These are phyloP conservation scores for Phytophthora cryptogea DNA, from an alignment of 352 stramenopile genomes.

Conservation along the genomic window DNA sequence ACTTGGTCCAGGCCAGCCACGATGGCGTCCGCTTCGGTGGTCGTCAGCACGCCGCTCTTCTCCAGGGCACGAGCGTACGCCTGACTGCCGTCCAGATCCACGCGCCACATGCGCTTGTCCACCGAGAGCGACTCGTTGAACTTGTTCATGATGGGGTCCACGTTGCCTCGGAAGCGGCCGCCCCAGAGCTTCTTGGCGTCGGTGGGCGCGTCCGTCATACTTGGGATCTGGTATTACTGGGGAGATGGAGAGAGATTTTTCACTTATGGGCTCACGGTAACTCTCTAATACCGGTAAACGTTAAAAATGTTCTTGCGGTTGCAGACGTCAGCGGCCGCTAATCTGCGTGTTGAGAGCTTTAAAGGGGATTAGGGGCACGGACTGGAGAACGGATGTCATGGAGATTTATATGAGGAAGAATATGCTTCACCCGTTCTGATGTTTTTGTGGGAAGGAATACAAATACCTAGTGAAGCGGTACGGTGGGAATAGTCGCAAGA, in stretches of 20 bases:
- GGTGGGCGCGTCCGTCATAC: constrained; percentile 37
- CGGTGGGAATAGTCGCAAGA: too few species aligned
- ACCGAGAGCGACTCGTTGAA: constrained; percentile 99
- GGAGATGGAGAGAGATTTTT: background rate
- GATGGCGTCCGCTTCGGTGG: constrained; percentile 74
- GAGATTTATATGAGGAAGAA: too few species aligned
- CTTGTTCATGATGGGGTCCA: constrained; percentile 97
- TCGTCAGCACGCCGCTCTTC: constrained; percentile 93
- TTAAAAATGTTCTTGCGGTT: too few species aligned
- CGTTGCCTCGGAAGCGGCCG: constrained; percentile 94
- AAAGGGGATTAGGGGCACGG: background rate
- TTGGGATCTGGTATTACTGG: background rate
- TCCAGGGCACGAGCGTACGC: constrained; percentile 93
- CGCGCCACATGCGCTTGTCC: constrained; percentile 97
- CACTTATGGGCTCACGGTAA: too few species aligned
- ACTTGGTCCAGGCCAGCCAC: constrained; percentile 37
- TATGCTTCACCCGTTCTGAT: too few species aligned
- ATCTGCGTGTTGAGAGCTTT: constrained; percentile 17
- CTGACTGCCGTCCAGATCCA: constrained; percentile 96
- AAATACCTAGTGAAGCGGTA: too few species aligned
- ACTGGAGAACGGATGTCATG: background rate
- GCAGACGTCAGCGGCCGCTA: constrained; percentile 10
- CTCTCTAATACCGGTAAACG: too few species aligned
- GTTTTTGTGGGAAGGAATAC: too few species aligned
- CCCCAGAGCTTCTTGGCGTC: constrained; percentile 89